Percentiles rank a stretch among this genome's conserved stretches.
These are phyloP conservation scores for Trichoderma koningiopsis DNA, from an alignment of 2,329 filamentous ascomycete species.

Conservation along the genomic window DNA sequence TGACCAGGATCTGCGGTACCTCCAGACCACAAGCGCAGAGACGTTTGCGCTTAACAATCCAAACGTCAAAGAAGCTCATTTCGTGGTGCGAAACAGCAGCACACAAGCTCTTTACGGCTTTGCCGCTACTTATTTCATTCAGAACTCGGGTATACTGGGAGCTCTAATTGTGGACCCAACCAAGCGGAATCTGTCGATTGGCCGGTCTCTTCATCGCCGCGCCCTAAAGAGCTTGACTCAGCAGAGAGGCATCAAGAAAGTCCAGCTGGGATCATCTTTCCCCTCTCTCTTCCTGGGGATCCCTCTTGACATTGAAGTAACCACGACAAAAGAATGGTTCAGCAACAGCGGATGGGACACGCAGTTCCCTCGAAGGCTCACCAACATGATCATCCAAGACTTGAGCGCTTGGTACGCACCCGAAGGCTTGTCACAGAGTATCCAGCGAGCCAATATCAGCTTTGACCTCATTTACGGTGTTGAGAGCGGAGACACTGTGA, in stretches of 20 bases:
- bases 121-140: slow-evolving; percentile 82
- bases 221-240: slow-evolving; percentile 75
- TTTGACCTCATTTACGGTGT: slow-evolving; percentile 84
- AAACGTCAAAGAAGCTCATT: slow-evolving; percentile 78
- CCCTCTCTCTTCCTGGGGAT: slow-evolving; percentile 88
- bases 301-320: slow-evolving; percentile 56
- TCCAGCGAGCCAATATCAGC: slow-evolving; percentile 71
- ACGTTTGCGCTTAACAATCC: slow-evolving; percentile 75
- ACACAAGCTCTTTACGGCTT: slow-evolving; percentile 91
- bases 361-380: slow-evolving; percentile 57
- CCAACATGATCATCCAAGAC: slow-evolving; percentile 73
- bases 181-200: slow-evolving; percentile 86
- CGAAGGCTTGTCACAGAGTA: slow-evolving; percentile 72
- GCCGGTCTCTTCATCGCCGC: slow-evolving; percentile 82
- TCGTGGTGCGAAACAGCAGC: slow-evolving; percentile 91
- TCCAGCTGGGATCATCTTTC: slow-evolving; percentile 79
- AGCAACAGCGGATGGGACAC: slow-evolving; percentile 87
- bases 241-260: slow-evolving; percentile 70
- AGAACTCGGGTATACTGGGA: slow-evolving; percentile 73
- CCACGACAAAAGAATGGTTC: slow-evolving; percentile 73
- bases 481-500: slow-evolving; percentile 72
- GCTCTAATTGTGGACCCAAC: slow-evolving; percentile 87
- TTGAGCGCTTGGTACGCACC: slow-evolving; percentile 74
- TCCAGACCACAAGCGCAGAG: slow-evolving; percentile 68
- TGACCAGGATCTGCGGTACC: slow-evolving; percentile 67